Evolutionary conservation across 2,329 filamentous ascomycete genomes (phyloP).

Genomic region (Myriosclerotinia curreyana): DNA sequence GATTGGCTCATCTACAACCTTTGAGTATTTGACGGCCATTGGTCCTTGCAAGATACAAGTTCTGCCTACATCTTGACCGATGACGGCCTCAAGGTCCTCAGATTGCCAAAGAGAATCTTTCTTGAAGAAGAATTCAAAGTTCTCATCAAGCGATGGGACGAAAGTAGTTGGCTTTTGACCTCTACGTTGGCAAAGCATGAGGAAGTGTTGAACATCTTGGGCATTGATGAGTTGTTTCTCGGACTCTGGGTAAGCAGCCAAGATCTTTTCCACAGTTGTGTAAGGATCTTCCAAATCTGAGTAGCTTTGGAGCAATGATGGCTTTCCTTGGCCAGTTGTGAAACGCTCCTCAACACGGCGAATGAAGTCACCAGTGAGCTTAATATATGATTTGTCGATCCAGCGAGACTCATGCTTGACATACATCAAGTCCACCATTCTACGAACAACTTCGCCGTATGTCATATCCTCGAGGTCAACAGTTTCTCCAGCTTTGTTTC

Average conservation of each 20-base stretch:
- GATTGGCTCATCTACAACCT: conserved; percentile 85
- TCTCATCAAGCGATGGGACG: conserved; percentile 90
- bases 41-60: conserved; percentile 96
- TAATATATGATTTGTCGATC: conserved; percentile 82
- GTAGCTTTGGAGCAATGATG: conserved; percentile 86
- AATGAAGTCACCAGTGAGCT: conserved; percentile 90
- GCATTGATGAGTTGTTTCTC: conserved; percentile 93
- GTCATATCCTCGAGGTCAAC: conserved; percentile 96
- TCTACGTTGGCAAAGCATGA: conserved; percentile 85
- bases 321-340: conserved; percentile 65
- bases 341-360: conserved; percentile 97
- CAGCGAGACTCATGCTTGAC: conserved; percentile 87
- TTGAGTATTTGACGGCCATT: conserved; percentile 87
- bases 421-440: conserved; percentile 87
- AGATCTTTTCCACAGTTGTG: conserved; percentile 70
- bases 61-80: conserved; percentile 91
- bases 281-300: conserved; percentile 83
- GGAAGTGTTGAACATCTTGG: conserved; percentile 96
- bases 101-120: conserved; percentile 99
- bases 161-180: conserved; percentile 97
- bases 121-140: conserved; percentile 99
- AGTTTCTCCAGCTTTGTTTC: conserved; percentile 73
- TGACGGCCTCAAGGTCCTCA: conserved; percentile 92
- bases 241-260: conserved; percentile 81
- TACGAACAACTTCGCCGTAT: conserved; percentile 80